Percentiles rank a stretch among this genome's conserved stretches.
These are phyloP conservation scores for Cordyceps javanica DNA, from an alignment of 2,329 filamentous ascomycete genomes.

Conservation along the genomic window DNA sequence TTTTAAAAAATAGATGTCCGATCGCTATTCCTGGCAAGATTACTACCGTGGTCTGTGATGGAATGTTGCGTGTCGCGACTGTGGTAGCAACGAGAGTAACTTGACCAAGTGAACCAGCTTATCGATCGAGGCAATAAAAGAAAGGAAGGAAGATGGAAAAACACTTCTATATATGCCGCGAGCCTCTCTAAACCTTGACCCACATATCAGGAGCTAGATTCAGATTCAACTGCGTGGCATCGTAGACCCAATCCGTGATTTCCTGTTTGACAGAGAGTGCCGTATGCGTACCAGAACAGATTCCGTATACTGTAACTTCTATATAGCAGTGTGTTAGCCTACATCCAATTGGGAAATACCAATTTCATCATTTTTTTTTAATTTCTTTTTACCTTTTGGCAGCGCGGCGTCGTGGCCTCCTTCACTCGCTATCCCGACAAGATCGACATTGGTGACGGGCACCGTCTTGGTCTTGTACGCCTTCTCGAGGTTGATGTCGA, in stretches of 20 bases:
- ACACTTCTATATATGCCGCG: no score
- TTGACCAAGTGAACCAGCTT: no score
- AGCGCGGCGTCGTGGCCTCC: not conserved
- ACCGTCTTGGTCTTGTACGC: constrained; percentile 78
- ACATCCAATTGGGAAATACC: not conserved
- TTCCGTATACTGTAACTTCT: not conserved
- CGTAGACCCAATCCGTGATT: not conserved
- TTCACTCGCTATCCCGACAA: not conserved
- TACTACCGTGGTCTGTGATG: no score
- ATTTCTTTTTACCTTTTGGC: not conserved
- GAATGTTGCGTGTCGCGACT: no score
- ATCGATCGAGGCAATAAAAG: no score
- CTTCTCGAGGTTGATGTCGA: constrained; percentile 69
- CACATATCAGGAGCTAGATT: not conserved
- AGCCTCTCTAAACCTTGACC: not conserved
- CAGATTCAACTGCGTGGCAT: not conserved
- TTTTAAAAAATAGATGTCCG: no score
- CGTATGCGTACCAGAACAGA: not conserved
- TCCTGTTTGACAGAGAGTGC: not conserved
- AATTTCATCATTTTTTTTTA: no score
- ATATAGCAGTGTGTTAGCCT: not conserved
- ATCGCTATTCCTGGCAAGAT: no score
- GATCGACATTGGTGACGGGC: constrained; percentile 82
- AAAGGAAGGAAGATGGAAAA: no score
- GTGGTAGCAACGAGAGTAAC: no score